Evolutionary conservation across 306 rosid genomes (phyloP), one percentile per base, ranked within the genome.

Genomic region (Castanea sativa): DNA sequence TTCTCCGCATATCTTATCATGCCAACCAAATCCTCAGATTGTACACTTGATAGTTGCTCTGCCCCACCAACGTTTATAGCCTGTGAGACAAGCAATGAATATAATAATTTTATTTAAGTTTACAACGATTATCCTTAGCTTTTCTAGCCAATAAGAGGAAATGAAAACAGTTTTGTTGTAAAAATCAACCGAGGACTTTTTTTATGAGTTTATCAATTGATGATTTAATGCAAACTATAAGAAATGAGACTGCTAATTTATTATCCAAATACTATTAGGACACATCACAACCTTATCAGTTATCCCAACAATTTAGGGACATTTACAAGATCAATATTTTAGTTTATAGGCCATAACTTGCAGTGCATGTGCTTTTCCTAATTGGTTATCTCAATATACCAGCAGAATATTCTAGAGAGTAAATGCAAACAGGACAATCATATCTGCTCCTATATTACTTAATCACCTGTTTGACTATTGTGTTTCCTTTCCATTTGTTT

Each of bases 1-100:
- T 86, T 90, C 87, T 95, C 98, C 5, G 99, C 95, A 83, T 88
- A 88, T 85, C 72, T 87, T 83, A 91, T 89, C 92, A 95, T 79
- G 86, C 80, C 88, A 64, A 93, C 69, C 90, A 95, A 83, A 82
- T 91, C 96, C 82, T 88, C 86, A 4, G 86, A 81, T 82, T 91
- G 92, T 73, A 78, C 76, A 57, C 89, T 86, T 64, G 90, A 82
- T 60, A 78, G 83, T 60, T 55, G 87, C 83, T 82, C 84, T 69
- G 86, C 84, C 74, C 76, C 87, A 76, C 81, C 86, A 57, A 75
- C 18, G 38, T 79, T 52, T 52, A 69, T 30, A 76, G 71, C 92
- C 97, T 91, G 86, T 83, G 73, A 86, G 60, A 83, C 60, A 67
- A 80, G 71, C 30, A 67, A 59, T 64, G 71, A 72, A 68, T 69